These are phyloP conservation scores for Didymella pinodella DNA, from an alignment of 2,329 filamentous ascomycete genomes.

Conservation along the genomic window DNA sequence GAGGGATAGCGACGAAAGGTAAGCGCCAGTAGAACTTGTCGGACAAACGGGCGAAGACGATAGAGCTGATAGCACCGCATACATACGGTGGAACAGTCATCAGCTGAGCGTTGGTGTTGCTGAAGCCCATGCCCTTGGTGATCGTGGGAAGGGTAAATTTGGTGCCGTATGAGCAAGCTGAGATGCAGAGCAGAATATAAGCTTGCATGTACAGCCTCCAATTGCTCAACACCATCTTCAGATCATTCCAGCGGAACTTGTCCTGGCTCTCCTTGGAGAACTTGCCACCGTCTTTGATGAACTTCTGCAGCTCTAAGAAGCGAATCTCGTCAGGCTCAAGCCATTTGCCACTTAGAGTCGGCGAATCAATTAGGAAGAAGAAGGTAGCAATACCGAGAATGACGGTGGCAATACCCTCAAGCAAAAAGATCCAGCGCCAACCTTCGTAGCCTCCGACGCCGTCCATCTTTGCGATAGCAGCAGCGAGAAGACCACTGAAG, in stretches of 20 bases:
- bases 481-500: constrained; percentile 54
- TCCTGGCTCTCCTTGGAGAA: constrained; percentile 29
- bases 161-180: constrained; percentile 40
- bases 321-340: constrained; percentile 36
- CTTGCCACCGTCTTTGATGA: constrained; percentile 35
- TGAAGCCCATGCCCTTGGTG: constrained; percentile 41
- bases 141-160: constrained; percentile 44
- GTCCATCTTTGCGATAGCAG: constrained; percentile 50
- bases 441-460: constrained; percentile 51
- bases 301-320: constrained; percentile 35
- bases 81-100: constrained; percentile 42
- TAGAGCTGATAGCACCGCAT: constrained; percentile 34
- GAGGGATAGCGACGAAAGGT: constrained; percentile 37
- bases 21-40: constrained; percentile 40
- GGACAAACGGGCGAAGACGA: constrained; percentile 34
- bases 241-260: constrained; percentile 33
- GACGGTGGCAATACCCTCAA: constrained; percentile 51
- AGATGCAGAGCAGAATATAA: constrained; percentile 36
- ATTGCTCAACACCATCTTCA: constrained; percentile 38
- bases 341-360: constrained; percentile 29
- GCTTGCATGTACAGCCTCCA: constrained; percentile 45
- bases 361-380: constrained; percentile 40
- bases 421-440: constrained; percentile 57
- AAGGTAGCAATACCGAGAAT: constrained; percentile 35
- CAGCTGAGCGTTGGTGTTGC: constrained; percentile 40